Conservation (phyloP, 2,329 filamentous ascomycete genomes). For the Shiraia bambusicola region DNA sequence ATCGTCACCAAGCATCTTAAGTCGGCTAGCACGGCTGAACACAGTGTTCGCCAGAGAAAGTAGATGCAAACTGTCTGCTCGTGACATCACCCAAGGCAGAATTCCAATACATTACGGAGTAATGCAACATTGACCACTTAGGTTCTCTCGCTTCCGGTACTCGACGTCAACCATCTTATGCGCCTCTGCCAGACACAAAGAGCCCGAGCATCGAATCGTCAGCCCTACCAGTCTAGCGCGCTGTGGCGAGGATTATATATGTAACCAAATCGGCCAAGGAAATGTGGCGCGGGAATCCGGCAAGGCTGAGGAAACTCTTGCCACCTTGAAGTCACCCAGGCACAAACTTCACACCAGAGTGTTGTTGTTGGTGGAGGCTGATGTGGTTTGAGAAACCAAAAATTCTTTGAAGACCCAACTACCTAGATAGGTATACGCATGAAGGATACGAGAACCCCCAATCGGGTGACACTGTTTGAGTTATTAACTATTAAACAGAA, state of each 20-base stretch:
- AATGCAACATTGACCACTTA: conserved; percentile 11
- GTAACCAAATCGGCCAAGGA: not conserved
- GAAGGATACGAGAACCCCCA: too few relatives aligned
- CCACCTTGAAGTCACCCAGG: too few relatives aligned
- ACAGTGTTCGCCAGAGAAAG: too few relatives aligned
- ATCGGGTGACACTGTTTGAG: too few relatives aligned
- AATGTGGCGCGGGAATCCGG: conserved; percentile 2
- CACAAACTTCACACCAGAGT: too few relatives aligned
- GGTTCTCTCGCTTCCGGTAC: conserved; percentile 1
- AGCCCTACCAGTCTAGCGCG: conserved; percentile 9
- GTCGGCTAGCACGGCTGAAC: conserved; percentile 23
- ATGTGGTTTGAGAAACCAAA: too few relatives aligned
- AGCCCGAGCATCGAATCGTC: conserved; percentile 4
- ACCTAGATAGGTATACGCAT: too few relatives aligned
- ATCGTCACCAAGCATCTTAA: conserved; percentile 11
- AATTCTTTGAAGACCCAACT: too few relatives aligned
- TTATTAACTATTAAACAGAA: too few relatives aligned
- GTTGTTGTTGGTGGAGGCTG: too few relatives aligned
- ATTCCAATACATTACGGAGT: conserved; percentile 12
- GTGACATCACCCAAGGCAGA: conserved; percentile 27
- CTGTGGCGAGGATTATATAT: conserved; percentile 3
- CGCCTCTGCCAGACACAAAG: conserved; percentile 1
- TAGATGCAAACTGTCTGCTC: conserved; percentile 10
- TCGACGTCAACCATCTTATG: conserved; percentile 21
- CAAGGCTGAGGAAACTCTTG: conserved; percentile 6